Conservation (phyloP, 495 filamentous ascomycete species). For the Opeltia flavorubescens region DNA sequence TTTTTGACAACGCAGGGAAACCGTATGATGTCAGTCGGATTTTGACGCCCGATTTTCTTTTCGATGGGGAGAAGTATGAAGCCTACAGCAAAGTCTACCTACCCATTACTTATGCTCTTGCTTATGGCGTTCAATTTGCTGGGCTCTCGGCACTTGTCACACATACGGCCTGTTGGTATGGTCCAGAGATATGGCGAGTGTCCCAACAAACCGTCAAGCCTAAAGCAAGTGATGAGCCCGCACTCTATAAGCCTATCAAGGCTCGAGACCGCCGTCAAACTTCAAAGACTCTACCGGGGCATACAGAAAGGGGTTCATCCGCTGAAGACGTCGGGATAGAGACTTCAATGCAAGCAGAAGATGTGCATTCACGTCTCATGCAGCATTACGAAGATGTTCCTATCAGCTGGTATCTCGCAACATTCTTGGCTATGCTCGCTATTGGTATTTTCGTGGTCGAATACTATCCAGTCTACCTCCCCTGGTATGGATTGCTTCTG, state of each 20-base stretch:
- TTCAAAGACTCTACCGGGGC: too few species aligned
- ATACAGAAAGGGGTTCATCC: neutral
- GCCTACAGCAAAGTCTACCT: slow-evolving; percentile 69
- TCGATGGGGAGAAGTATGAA: slow-evolving; percentile 55
- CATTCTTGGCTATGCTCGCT: slow-evolving; percentile 53
- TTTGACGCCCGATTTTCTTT: slow-evolving; percentile 54
- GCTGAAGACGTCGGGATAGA: neutral
- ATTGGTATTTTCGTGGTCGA: slow-evolving; percentile 76
- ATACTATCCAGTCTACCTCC: slow-evolving; percentile 61
- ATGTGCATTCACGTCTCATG: slow-evolving; percentile 71
- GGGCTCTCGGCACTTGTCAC: slow-evolving; percentile 57
- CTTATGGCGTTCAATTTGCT: slow-evolving; percentile 70
- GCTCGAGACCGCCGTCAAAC: too few species aligned
- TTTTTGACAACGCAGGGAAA: slow-evolving; percentile 70
- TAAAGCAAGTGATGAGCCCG: neutral
- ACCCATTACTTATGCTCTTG: slow-evolving; percentile 69
- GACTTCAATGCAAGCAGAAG: slow-evolving; percentile 31
- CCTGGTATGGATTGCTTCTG: slow-evolving; percentile 65
- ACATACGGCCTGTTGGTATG: slow-evolving; percentile 61
- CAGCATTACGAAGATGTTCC: slow-evolving; percentile 61
- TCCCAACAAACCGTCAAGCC: slow-evolving; percentile 21
- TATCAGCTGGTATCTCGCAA: slow-evolving; percentile 59
- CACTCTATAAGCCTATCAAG: too few species aligned
- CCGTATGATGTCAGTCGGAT: slow-evolving; percentile 65
- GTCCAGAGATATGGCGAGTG: slow-evolving; percentile 57